phyloP scores from a whole-genome alignment of 176 grass and related monocot genomes.

The Zoysia japonica region DNA sequence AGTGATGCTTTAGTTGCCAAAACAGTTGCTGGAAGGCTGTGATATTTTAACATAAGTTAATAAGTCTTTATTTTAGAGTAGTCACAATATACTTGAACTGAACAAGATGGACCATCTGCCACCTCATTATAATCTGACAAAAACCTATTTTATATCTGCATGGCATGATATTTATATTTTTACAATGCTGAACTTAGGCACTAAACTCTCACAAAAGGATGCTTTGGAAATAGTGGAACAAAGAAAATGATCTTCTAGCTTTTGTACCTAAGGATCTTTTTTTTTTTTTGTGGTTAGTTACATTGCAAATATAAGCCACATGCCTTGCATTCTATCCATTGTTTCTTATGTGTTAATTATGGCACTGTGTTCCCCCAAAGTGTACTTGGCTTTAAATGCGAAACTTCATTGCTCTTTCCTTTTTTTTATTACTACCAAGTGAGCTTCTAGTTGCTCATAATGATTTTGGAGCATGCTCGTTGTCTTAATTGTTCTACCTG shows the following conservation, averaged over 20 bases:
- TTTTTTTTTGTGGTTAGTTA: not conserved
- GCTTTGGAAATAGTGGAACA: not conserved
- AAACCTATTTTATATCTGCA: not conserved
- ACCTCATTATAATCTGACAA: not conserved
- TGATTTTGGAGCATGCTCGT: slow-evolving; percentile 13
- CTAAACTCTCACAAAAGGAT: not conserved
- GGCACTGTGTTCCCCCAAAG: not conserved
- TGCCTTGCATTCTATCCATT: not conserved
- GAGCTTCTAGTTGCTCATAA: not conserved
- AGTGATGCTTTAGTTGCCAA: not conserved
- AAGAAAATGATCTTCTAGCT: slow-evolving; percentile 12
- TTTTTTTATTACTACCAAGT: not conserved
- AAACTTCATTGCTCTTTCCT: not conserved
- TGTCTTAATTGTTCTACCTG: slow-evolving; percentile 18
- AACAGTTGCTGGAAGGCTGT: not conserved
- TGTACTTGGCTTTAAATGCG: not conserved
- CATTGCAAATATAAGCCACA: not conserved
- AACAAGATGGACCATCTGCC: not conserved
- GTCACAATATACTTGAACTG: not conserved
- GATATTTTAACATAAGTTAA: not conserved
- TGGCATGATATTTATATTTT: not conserved
- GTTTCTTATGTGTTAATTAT: not conserved
- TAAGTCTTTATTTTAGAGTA: not conserved
- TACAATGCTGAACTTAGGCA: not conserved
- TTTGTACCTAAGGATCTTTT: not conserved